A percentile compares a stretch with the other conserved stretches of the same genome.
Evolutionary conservation across 139 green algal genomes (phyloP).

Genomic region (Coelastrella sp.): DNA sequence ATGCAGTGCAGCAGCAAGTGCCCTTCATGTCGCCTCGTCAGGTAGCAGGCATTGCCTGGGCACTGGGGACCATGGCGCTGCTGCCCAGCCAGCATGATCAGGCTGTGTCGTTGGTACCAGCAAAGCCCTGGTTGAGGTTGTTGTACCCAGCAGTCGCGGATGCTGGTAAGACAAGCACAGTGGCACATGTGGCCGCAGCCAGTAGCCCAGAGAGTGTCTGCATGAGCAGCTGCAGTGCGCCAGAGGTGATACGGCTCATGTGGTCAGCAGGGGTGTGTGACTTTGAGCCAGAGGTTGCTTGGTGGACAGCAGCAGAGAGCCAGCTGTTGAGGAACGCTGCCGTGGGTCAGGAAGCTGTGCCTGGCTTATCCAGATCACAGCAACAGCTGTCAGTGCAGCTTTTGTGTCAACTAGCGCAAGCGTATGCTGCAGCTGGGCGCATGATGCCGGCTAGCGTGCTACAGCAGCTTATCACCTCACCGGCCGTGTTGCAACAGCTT

Average conservation of each 20-base stretch:
- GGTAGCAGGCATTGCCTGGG: constrained; percentile 23
- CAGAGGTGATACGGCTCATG: constrained; percentile 38
- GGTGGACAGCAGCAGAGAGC: constrained; percentile 16
- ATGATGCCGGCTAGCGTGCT: background rate
- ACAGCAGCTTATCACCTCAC: background rate
- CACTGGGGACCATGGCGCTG: constrained; percentile 21
- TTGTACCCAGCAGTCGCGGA: background rate
- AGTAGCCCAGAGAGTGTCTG: background rate
- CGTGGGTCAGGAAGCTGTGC: background rate
- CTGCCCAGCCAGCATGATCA: constrained; percentile 24
- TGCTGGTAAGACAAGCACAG: background rate
- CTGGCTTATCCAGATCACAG: background rate
- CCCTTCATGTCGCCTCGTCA: background rate
- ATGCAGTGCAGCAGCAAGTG: constrained; percentile 24
- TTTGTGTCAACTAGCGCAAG: background rate
- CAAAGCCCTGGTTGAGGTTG: background rate
- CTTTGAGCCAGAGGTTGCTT: constrained; percentile 6
- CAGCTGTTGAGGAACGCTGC: constrained; percentile 16
- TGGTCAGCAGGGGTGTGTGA: constrained; percentile 38
- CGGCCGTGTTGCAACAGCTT: background rate
- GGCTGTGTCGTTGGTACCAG: constrained; percentile 17
- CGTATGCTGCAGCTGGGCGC: constrained; percentile 11
- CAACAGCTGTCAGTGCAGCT: constrained; percentile 15
- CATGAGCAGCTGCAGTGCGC: background rate
- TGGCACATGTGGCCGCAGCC: background rate